phyloP scores from a whole-genome alignment of 139 green algal species.

The Deuterostichococcus epilithicus region DNA sequence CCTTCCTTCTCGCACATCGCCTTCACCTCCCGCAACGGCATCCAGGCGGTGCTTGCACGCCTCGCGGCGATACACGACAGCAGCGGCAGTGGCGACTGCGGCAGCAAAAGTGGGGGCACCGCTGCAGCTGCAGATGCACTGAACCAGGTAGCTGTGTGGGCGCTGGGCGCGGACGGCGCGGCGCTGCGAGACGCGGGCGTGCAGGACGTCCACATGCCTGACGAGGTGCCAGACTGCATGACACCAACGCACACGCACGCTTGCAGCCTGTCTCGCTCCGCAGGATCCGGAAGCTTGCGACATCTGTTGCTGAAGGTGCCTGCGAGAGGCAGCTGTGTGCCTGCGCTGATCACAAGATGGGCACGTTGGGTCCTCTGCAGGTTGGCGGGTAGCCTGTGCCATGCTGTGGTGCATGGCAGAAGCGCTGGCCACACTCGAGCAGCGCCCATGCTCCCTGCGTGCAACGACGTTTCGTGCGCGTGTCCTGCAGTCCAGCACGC shows the following conservation, averaged over 20 bases:
- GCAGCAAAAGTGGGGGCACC: no score
- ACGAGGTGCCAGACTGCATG: conserved; percentile 11
- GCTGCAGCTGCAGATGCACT: not conserved
- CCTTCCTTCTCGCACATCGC: conserved; percentile 39
- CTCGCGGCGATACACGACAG: not conserved
- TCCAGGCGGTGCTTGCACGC: not conserved
- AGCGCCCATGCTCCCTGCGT: no score
- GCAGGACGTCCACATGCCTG: conserved; percentile 12
- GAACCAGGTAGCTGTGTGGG: conserved; percentile 11
- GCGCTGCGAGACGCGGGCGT: conserved; percentile 20
- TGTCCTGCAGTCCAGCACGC: conserved; percentile 52
- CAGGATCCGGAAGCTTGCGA: no score
- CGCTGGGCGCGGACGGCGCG: conserved; percentile 39
- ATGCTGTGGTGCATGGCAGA: not conserved
- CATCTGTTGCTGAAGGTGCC: no score
- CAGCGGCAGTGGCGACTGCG: not conserved
- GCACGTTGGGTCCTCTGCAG: no score
- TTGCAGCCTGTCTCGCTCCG: no score
- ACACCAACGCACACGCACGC: no score
- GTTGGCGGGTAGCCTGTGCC: no score
- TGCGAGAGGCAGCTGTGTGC: no score
- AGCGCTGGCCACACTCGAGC: not conserved
- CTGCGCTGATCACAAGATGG: no score
- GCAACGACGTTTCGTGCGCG: not conserved
- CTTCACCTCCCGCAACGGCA: conserved; percentile 44